Base-by-base conservation (phyloP, 108 stramenopile genomes). In the Skeletonema marinoi region DNA sequence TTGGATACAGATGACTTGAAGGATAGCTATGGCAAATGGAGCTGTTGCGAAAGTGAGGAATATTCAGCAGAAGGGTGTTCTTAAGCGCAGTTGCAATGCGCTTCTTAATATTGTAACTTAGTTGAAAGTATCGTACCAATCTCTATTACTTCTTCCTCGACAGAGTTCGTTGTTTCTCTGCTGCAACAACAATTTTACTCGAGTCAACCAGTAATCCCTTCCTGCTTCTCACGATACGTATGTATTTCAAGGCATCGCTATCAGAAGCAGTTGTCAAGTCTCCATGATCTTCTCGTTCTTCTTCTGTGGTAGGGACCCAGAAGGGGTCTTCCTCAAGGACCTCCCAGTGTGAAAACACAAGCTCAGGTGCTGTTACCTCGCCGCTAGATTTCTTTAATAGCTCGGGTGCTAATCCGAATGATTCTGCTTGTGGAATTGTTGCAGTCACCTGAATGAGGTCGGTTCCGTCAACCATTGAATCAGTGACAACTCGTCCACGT, bases 391-490 rank as follows among this genome's bases (percentile, higher is more conserved):
- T 88, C 38, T 88, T 86, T 32, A 93, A 80, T 7, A 97, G 85
- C 76, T 96, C 93, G 3, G 90, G 87, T 17, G 93, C 87, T 39
- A 97, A 76, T 10, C 92, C 90, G 84, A 93, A 93, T 32, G 95
- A 91, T 25, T 56, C 54, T 8, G 89, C 87, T 60, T 96, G 92
- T n/a, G 97, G 97, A 17, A 97, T 77, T 33, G 82, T 86, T 2
- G 92, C 95, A 19, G 88, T 84, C 32, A 97, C 89, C 60, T 83
- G 60, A 17, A 97, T 78, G 60, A 97, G 75, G 60, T 94, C 93
- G 1, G 97, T 96, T 9, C 97, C 97, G 17, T 97, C 97, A 7
- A 97, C 92, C 94, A 97, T 97, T 35, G 89, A 76, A 71, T 97
- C 97, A 48, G 90, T 82, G 14, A 88, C 44, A 31, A 97, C 97